Percentiles rank a stretch among this genome's conserved stretches.
Evolutionary conservation across 2,329 filamentous ascomycete species (phyloP).

Genomic region (Botrytis cinerea): DNA sequence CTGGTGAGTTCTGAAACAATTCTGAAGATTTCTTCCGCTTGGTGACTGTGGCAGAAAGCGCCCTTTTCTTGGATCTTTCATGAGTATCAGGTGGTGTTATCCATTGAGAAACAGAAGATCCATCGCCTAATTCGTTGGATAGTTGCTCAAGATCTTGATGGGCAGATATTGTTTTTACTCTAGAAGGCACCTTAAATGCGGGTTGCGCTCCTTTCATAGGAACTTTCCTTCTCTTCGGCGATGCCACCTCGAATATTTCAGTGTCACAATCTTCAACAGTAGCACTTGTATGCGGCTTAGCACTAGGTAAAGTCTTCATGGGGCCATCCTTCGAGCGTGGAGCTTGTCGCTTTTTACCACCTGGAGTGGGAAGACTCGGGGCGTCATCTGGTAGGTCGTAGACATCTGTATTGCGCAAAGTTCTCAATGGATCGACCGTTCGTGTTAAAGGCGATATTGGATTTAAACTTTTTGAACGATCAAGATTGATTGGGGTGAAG

Average conservation of each 20-base stretch:
- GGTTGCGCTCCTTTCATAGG: slow-evolving; percentile 12
- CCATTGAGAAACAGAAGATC: slow-evolving; percentile 24
- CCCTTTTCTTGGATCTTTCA: slow-evolving; percentile 25
- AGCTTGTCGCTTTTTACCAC: slow-evolving; percentile 25
- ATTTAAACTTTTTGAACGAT: not conserved
- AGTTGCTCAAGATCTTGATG: not conserved
- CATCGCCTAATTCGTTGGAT: not conserved
- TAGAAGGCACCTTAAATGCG: slow-evolving; percentile 15
- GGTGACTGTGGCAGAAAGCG: slow-evolving; percentile 15
- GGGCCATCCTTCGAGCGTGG: slow-evolving; percentile 23
- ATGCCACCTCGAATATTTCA: not conserved
- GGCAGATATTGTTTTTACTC: not conserved
- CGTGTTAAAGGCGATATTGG: slow-evolving; percentile 17
- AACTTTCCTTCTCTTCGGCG: slow-evolving; percentile 12
- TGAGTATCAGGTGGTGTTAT: slow-evolving; percentile 27
- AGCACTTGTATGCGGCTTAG: slow-evolving; percentile 22
- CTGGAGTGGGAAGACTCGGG: slow-evolving; percentile 10
- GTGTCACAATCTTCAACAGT: not conserved
- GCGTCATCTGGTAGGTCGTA: slow-evolving; percentile 28
- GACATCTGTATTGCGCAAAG: slow-evolving; percentile 27
- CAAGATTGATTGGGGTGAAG: slow-evolving; percentile 34
- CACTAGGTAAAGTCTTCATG: slow-evolving; percentile 24
- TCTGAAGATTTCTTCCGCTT: slow-evolving; percentile 24
- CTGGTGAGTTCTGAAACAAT: slow-evolving; percentile 31
- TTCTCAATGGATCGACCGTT: slow-evolving; percentile 29